Evolutionary conservation across 2,329 filamentous ascomycete species (phyloP).

Genomic region (Colletotrichum sp.): DNA sequence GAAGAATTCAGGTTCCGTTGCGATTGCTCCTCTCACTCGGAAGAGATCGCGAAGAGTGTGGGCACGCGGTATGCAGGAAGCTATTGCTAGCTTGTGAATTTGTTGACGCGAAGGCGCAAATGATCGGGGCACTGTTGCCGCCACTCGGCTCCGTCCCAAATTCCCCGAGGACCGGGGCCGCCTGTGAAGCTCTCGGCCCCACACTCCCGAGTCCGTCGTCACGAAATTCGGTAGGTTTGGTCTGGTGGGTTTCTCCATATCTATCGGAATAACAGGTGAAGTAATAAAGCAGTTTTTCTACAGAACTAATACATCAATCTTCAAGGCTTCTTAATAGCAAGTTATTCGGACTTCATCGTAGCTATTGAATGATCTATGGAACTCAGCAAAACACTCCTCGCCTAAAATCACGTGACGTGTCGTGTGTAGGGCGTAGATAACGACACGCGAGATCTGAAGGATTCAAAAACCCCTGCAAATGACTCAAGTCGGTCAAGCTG

Average conservation of each 20-base stretch:
- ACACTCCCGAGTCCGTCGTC: background rate
- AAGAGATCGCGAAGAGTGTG: background rate
- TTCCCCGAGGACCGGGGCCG: background rate
- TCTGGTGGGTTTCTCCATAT: background rate
- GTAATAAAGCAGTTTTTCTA: background rate
- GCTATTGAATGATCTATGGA: background rate
- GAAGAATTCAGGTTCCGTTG: background rate
- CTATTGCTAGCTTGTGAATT: background rate
- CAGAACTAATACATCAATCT: background rate
- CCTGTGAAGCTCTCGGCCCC: background rate
- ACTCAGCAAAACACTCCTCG: background rate
- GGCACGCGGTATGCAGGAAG: background rate
- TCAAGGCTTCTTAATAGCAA: background rate
- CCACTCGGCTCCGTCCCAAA: background rate
- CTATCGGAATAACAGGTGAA: background rate
- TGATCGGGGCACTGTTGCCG: background rate
- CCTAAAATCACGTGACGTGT: background rate
- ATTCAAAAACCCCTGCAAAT: background rate
- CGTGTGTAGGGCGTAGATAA: background rate
- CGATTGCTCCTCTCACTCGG: background rate
- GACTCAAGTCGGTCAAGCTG: background rate
- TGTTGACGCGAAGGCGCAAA: background rate
- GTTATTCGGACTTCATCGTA: background rate
- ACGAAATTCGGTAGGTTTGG: background rate
- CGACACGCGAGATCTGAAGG: background rate